phyloP scores from a whole-genome alignment of 305 asterid species.

The Rubia peregrina region DNA sequence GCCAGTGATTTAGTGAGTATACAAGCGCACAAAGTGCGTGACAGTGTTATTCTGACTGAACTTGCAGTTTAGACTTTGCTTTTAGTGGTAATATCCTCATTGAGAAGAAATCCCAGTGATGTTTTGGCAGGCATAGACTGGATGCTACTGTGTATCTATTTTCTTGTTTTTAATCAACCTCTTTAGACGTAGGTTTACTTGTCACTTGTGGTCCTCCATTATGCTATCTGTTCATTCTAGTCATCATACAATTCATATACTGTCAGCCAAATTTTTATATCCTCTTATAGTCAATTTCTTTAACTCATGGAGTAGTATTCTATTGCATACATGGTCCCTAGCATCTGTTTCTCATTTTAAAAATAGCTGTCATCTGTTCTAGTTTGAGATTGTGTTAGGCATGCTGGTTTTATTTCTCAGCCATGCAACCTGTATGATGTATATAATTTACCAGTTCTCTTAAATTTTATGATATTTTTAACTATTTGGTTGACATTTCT shows the following conservation, averaged over 20 bases:
- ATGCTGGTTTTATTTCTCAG: neutral
- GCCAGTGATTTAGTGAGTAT: too few relatives aligned
- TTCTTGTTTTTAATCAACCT: neutral
- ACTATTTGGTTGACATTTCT: slow-evolving; percentile 12
- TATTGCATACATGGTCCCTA: neutral
- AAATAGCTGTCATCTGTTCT: neutral
- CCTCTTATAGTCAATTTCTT: neutral
- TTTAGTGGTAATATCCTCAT: too few relatives aligned
- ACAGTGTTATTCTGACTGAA: too few relatives aligned
- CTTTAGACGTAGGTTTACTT: neutral
- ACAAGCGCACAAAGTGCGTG: too few relatives aligned
- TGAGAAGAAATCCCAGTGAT: too few relatives aligned
- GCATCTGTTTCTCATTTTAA: neutral
- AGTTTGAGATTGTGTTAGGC: neutral
- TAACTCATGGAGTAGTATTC: neutral
- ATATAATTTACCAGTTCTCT: neutral
- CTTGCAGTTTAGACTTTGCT: too few relatives aligned
- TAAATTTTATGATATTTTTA: neutral
- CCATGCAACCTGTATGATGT: neutral
- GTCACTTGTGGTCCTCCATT: neutral
- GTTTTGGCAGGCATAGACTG: neutral
- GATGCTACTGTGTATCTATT: neutral
- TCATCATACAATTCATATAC: neutral
- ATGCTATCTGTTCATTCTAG: neutral
- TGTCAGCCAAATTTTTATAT: neutral